Conservation (phyloP, 345 rosid species). For the Rhizophora mangle region DNA sequence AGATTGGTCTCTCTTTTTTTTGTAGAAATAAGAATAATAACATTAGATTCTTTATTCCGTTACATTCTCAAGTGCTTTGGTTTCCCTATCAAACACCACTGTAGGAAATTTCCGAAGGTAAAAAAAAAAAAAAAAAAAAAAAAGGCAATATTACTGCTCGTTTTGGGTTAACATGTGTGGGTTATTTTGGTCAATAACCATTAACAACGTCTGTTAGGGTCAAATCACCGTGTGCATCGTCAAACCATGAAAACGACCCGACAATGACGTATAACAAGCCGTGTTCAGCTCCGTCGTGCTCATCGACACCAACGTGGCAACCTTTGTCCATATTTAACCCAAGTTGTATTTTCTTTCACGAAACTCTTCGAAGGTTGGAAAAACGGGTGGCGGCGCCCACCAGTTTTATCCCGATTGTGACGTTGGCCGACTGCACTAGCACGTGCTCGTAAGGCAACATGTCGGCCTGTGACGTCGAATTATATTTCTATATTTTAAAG, state of each 20-base stretch:
- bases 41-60: too few species aligned
- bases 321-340: conserved; percentile 17
- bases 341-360: conserved; percentile 6
- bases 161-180: not conserved
- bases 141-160: too few species aligned
- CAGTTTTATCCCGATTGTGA: not conserved
- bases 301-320: conserved; percentile 13
- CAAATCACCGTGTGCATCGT: conserved; percentile 1
- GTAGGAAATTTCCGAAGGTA: too few species aligned
- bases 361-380: not conserved
- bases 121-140: too few species aligned
- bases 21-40: too few species aligned
- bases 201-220: not conserved
- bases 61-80: too few species aligned
- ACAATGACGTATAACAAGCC: not conserved
- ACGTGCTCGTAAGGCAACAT: not conserved
- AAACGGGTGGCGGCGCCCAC: not conserved
- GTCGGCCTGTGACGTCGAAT: not conserved
- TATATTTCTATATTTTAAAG: not conserved
- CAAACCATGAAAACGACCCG: conserved; percentile 7
- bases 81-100: too few species aligned
- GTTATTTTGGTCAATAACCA: not conserved
- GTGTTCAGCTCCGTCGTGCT: not conserved
- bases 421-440: not conserved
- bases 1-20: too few species aligned